These are phyloP conservation scores for Sutorius eximius DNA, from an alignment of 1,284 basidiomycete genomes.

Conservation along the genomic window DNA sequence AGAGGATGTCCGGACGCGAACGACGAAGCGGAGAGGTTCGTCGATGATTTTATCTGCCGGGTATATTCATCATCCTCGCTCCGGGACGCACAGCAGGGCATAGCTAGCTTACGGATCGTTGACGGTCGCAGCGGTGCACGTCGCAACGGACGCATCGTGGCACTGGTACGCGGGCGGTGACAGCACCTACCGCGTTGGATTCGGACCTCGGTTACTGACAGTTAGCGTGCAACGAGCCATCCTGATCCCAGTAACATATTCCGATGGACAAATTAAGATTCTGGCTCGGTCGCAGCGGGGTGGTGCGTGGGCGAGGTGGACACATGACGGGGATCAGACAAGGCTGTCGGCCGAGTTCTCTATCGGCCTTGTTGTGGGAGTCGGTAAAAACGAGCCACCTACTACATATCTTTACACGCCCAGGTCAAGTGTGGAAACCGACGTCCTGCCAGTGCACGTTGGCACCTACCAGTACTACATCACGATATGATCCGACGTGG, in stretches of 20 bases:
- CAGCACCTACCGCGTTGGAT: too few relatives aligned
- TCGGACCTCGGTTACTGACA: neutral
- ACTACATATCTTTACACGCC: too few relatives aligned
- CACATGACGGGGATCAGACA: neutral
- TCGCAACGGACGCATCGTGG: too few relatives aligned
- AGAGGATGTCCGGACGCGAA: too few relatives aligned
- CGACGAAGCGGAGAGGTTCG: neutral
- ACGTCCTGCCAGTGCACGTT: neutral
- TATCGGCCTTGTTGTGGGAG: neutral
- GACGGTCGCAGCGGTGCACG: too few relatives aligned
- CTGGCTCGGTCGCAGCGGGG: neutral
- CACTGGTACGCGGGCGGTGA: too few relatives aligned
- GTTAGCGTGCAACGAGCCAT: neutral
- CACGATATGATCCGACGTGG: neutral
- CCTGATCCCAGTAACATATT: neutral
- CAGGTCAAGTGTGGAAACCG: neutral
- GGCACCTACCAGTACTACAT: neutral
- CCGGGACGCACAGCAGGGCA: neutral
- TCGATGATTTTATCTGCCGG: neutral
- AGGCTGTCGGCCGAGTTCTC: neutral
- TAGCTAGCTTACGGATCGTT: neutral
- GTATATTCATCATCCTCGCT: too few relatives aligned
- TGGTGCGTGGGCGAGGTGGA: neutral
- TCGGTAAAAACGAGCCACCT: neutral
- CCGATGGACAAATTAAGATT: neutral